phyloP scores from a whole-genome alignment of 2,329 filamentous ascomycete species.

The Talaromyces sp. region DNA sequence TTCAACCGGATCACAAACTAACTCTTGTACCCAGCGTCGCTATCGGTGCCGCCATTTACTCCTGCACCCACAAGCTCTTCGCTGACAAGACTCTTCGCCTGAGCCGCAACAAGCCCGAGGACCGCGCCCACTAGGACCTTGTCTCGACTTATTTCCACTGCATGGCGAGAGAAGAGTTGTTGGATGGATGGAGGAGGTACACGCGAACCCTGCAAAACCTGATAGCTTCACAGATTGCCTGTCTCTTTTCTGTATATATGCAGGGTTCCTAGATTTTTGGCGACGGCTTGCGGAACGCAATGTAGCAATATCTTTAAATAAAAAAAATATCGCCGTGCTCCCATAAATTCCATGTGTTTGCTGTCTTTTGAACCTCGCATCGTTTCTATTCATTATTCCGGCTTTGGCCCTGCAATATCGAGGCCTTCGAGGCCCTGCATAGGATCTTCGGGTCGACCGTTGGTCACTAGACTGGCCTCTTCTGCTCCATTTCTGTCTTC shows the following conservation, averaged over 20 bases:
- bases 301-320: constrained; percentile 10
- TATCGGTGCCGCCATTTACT: constrained; percentile 76
- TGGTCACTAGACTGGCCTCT: constrained; percentile 47
- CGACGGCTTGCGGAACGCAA: constrained; percentile 4
- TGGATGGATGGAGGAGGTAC: constrained; percentile 2
- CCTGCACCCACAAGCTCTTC: constrained; percentile 72
- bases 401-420: constrained; percentile 89
- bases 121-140: constrained; percentile 18
- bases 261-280: constrained; percentile 4
- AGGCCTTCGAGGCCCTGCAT: constrained; percentile 95
- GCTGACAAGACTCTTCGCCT: constrained; percentile 92
- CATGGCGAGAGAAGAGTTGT: constrained; percentile 4
- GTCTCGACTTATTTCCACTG: not conserved
- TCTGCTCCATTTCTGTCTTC: constrained; percentile 66
- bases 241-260: constrained; percentile 13
- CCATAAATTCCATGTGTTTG: constrained; percentile 7
- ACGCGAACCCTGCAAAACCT: constrained; percentile 11
- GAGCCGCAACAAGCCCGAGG: constrained; percentile 59
- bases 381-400: constrained; percentile 48
- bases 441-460: constrained; percentile 65
- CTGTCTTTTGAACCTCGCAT: constrained; percentile 3
- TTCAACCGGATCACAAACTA: not conserved
- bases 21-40: constrained; percentile 49
- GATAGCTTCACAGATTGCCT: constrained; percentile 11
- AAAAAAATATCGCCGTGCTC: constrained; percentile 17